These are phyloP conservation scores for Schizophyllum amplum DNA, from an alignment of 1,284 basidiomycete species.

Conservation along the genomic window DNA sequence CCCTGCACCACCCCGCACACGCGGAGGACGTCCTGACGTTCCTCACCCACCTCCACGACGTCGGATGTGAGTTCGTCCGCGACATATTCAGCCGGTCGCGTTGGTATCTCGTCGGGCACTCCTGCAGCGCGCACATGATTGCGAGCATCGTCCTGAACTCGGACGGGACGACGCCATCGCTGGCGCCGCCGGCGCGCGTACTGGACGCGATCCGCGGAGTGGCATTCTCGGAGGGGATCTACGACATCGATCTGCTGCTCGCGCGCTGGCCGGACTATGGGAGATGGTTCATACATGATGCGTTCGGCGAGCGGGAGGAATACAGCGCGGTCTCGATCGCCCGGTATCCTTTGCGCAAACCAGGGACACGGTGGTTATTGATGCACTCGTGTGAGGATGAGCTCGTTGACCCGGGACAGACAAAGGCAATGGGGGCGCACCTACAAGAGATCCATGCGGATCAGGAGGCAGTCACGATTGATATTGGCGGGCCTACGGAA, in stretches of 20 bases:
- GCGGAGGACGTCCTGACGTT: slow-evolving; percentile 54
- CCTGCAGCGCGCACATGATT: slow-evolving; percentile 77
- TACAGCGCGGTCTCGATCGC: slow-evolving; percentile 25
- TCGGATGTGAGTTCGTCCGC: slow-evolving; percentile 35
- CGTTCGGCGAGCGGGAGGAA: slow-evolving; percentile 44
- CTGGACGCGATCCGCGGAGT: slow-evolving; percentile 43
- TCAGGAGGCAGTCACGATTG: slow-evolving; percentile 26
- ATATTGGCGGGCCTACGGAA: slow-evolving; percentile 35
- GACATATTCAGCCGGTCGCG: slow-evolving; percentile 4
- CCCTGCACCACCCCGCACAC: slow-evolving; percentile 61
- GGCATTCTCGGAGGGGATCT: slow-evolving; percentile 66
- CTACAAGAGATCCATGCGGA: slow-evolving; percentile 31
- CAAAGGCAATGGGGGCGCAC: slow-evolving; percentile 45
- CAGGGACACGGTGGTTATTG: slow-evolving; percentile 53
- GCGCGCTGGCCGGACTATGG: slow-evolving; percentile 54
- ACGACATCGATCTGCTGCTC: slow-evolving; percentile 59
- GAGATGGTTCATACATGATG: slow-evolving; percentile 54
- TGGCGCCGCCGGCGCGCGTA: slow-evolving; percentile 40
- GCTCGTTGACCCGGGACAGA: slow-evolving; percentile 57
- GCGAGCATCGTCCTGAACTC: slow-evolving; percentile 58
- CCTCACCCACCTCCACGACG: slow-evolving; percentile 40
- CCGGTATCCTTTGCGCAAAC: slow-evolving; percentile 4
- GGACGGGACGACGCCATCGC: slow-evolving; percentile 26
- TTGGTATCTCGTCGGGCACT: slow-evolving; percentile 61
- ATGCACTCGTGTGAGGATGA: slow-evolving; percentile 68